Evolutionary conservation across 139 green algal genomes (phyloP).

Genomic region (Microglena sp.): DNA sequence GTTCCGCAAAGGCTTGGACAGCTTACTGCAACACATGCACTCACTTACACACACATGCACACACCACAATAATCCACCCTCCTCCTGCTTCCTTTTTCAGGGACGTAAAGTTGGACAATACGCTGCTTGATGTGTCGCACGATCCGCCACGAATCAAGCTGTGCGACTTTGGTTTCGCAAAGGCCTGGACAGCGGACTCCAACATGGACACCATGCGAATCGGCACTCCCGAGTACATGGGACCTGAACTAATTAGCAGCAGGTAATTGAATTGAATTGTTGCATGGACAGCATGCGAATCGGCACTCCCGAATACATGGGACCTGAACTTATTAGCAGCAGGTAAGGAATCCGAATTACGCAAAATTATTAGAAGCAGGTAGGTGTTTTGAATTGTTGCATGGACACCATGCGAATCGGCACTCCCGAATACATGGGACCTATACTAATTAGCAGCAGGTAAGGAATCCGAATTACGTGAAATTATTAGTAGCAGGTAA

Average conservation of each 20-base stretch:
- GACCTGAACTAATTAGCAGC: conserved; percentile 27
- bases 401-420: conserved; percentile 40
- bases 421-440: conserved; percentile 49
- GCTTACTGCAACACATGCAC: no score
- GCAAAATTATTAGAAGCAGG: no score
- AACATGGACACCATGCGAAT: conserved; percentile 41
- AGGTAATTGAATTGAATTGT: no score
- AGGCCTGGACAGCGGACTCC: conserved; percentile 41
- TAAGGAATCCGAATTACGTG: no score
- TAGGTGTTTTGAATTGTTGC: not conserved
- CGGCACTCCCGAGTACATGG: conserved; percentile 40
- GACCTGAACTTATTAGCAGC: no score
- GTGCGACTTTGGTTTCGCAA: conserved; percentile 63
- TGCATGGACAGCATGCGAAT: not conserved
- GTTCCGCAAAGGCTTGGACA: conserved; percentile 55
- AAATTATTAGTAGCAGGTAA: no score
- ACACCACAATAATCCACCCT: no score
- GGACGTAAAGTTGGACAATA: conserved; percentile 61
- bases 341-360: no score
- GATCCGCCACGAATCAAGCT: conserved; percentile 50
- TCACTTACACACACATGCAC: no score
- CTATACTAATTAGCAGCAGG: conserved; percentile 41
- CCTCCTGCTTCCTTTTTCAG: conserved; percentile 7
- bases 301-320: not conserved
- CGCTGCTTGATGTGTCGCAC: conserved; percentile 38